These are phyloP conservation scores for Colletotrichum graminicola DNA, from an alignment of 2,329 filamentous ascomycete species.

Conservation along the genomic window DNA sequence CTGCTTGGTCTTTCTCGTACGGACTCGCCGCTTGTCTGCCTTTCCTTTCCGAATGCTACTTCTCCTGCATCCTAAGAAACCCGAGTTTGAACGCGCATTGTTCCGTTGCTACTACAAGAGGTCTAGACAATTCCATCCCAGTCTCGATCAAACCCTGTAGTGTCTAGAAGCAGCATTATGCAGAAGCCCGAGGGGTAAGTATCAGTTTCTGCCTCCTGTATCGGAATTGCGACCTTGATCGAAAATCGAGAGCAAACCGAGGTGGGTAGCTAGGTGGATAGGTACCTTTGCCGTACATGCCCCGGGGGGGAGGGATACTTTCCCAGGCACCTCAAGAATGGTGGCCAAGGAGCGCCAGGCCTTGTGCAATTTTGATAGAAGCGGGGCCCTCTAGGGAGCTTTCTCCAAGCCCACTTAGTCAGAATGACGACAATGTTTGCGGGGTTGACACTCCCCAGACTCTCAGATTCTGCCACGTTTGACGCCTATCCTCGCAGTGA, in stretches of 20 bases:
- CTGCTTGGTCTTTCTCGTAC: neutral
- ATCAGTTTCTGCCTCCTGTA: constrained; percentile 11
- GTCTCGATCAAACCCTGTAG: neutral
- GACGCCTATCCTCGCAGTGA: neutral
- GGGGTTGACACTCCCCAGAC: constrained; percentile 37
- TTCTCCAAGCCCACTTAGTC: constrained; percentile 28
- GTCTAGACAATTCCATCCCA: neutral
- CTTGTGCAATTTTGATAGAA: constrained; percentile 37
- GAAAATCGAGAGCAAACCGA: constrained; percentile 14
- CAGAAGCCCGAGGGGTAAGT: constrained; percentile 5
- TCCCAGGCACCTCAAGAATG: constrained; percentile 19
- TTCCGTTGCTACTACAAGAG: constrained; percentile 23
- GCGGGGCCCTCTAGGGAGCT: constrained; percentile 28
- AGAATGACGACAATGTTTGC: constrained; percentile 42
- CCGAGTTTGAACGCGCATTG: constrained; percentile 21
- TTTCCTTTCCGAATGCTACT: constrained; percentile 31
- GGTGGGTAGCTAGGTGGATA: neutral
- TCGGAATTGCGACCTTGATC: constrained; percentile 29
- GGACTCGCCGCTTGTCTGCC: constrained; percentile 27
- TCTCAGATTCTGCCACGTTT: constrained; percentile 5
- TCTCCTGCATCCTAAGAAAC: constrained; percentile 25
- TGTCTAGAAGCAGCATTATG: constrained; percentile 3
- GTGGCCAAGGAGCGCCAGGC: constrained; percentile 29
- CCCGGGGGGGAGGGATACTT: neutral
- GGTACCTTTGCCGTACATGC: constrained; percentile 29